Base-by-base conservation (phyloP, 108 stramenopile genomes). In the Asterionellopsis glacialis region DNA sequence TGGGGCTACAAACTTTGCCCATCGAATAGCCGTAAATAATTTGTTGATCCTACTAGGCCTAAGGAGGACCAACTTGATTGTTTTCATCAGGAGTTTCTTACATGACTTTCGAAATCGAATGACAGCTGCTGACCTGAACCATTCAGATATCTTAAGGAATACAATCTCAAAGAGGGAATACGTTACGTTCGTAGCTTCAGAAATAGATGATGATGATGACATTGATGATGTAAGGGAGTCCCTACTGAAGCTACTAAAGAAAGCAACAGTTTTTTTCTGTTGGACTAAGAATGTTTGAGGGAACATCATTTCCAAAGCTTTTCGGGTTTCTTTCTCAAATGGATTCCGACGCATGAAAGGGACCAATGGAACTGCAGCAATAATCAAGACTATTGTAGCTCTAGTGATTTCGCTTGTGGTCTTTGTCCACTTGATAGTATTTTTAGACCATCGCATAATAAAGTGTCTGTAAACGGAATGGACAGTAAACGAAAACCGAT, bases 1-100 rank as follows among this genome's bases (percentile, higher is more conserved):
- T 3, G 90, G 90, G 11, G 68, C 70, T 0, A 79, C 40, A 59
- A 81, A 91, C 57, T 84, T 88, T n/a, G 68, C 48, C 81, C 82
- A 91, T 28, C 83, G 78, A 11, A 88, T 42, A 5, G 9, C 41
- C 11, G n/a, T 39, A 19, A 57, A 18, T 9, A 16, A 2, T 38
- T 25, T 41, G 16, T 18, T 27, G 18, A 57, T 38, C 16, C 56
- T 15, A 41, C 38, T 48, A 16, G 47, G 21, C 47, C 33, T 33
- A 33, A 33, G 33, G 33, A 33, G 33, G 7, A 33, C 7, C 33
- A 33, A 33, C 7, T 33, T 33, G 7, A 33, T 33, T 33, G 33
- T 33, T 33, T 33, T 33, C 33, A 33, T 5, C 2, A 33, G 5
- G 33, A 33, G 33, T 33, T 33, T 33, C 33, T 33, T 33, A 33